Base-by-base conservation (phyloP, 176 grass and related monocot genomes). In the Neostapfia colusana region DNA sequence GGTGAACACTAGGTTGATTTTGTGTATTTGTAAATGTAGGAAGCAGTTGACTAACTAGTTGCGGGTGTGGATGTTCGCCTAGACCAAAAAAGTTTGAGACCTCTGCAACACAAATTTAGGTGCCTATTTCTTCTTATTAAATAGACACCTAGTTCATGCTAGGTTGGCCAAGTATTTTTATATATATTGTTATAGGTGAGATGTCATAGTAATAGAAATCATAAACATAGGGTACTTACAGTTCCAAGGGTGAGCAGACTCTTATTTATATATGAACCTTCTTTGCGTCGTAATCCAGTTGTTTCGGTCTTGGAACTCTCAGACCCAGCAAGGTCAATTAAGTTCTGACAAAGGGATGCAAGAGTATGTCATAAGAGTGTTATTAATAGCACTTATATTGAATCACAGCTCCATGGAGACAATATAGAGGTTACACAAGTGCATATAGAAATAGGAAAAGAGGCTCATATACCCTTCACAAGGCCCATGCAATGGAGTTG, bases 231-330 rank as follows among this genome's bases (percentile, higher is more conserved):
- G 50, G 67, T 70, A 79, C 91, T 86, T 84, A 98, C 95, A 54
- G 95, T 98, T 82, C 95, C 95, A 60, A 98, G 95, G 67, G 95
- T 98, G 67, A 98, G 95, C 69, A 98, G 78, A 82, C 95, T 98
- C 74, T 97, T 97, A 76, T 97, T 97, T 84, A 97, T 97, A 63
- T 93, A 97, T 82, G 94, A 93, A 88, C 94, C 95, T 78, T 98
- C 95, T 81, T 98, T 98, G 49, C 95, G 91, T 48, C 95, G 84
- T 77, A 98, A 80, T 48, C 95, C 95, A 76, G 89, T 94, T 82
- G 95, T 98, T 91, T 98, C 95, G 67, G 95, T 88, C 81, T 98
- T 98, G 9, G 95, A 98, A 83, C 95, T 98, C 88, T 98, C 95
- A 50, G 91, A 98, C 1, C 95, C 95, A 68, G 95, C 95, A 81